Base-by-base conservation (phyloP, 1,284 basidiomycete species). In the Apiotrichum laibachii region DNA sequence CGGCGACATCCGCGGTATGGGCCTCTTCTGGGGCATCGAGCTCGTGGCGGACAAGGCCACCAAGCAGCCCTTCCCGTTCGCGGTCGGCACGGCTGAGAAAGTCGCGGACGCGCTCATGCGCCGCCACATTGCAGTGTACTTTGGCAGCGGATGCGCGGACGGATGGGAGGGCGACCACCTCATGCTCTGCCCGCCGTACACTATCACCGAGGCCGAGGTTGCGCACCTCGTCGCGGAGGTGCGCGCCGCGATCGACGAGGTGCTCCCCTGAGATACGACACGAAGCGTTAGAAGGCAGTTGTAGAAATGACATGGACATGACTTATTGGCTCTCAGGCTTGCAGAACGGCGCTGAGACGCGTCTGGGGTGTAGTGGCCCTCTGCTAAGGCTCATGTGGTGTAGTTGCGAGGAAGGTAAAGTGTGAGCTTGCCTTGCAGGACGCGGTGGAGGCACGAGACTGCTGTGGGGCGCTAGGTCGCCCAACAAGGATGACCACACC, bases 11-110 rank as follows among this genome's bases (percentile, higher is more conserved):
- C 65, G 71, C 21, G 71, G 91, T 19, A 84, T 84, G 26, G 90
- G 90, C 13, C 83, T 85, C 34, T 90, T 92, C 80, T 90, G 87
- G 85, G 88, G 81, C 15, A 78, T 92, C 59, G 90, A 93, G 73
- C 90, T 91, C 66, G 77, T 75, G 22, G 37, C 31, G 26, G 61
- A 71, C 54, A 63, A 62, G 40, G n/a, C 42, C 9, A 67, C 60
- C 18, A 72, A 71, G 54, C 9, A 47, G 44, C 66, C 67, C 1
- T 72, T 72, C 54, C 52, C 70, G 7, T 48, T 48, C 34, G 52
- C 44, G 10, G 53, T 69, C 7, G 63, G 64, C 7, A 26, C 69
- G 22, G 61, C 72, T 5, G 50, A 61, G 12, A 45, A 61, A 19
- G 37, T 75, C 12, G 64, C 62, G 31, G 62, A 64, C n/a, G 68